These are phyloP conservation scores for Moringa oleifera DNA, from an alignment of 345 rosid species.

Conservation along the genomic window DNA sequence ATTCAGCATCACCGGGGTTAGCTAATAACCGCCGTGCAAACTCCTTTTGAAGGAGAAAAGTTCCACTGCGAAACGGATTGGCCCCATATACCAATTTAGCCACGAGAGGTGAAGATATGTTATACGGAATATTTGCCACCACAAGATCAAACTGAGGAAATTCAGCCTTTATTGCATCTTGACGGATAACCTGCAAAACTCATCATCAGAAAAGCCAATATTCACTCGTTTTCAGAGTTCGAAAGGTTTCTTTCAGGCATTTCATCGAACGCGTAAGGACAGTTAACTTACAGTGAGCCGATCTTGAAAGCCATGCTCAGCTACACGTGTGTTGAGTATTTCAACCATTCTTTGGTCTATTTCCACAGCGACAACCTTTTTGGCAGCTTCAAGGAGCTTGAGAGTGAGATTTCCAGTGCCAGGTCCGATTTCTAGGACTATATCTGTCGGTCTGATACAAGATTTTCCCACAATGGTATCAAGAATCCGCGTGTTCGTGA, in stretches of 20 bases:
- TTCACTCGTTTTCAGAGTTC: neutral
- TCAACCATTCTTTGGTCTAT: conserved; percentile 79
- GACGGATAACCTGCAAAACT: conserved; percentile 49
- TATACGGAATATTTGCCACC: conserved; percentile 81
- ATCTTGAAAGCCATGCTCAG: conserved; percentile 30
- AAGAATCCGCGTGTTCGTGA: conserved; percentile 69
- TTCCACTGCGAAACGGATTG: conserved; percentile 54
- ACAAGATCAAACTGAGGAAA: conserved; percentile 73
- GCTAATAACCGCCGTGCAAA: conserved; percentile 76
- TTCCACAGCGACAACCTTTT: conserved; percentile 65
- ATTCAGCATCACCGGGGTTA: conserved; percentile 78
- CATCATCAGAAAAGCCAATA: conserved; percentile 5
- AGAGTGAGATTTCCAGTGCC: conserved; percentile 92
- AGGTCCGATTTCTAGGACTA: conserved; percentile 83
- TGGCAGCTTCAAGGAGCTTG: conserved; percentile 59
- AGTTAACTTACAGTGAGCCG: conserved; percentile 48
- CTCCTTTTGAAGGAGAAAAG: conserved; percentile 90
- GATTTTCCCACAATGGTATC: conserved; percentile 66
- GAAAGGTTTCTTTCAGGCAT: conserved; percentile 26
- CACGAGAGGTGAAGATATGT: conserved; percentile 77
- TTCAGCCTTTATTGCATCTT: conserved; percentile 74
- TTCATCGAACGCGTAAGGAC: conserved; percentile 39
- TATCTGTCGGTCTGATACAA: conserved; percentile 43
- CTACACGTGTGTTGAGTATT: conserved; percentile 48
- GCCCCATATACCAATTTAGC: conserved; percentile 72